Percentiles rank a stretch among this genome's conserved stretches.
Conservation (phyloP, 192 early-diverging fungal species). For the Backusella sp. region DNA sequence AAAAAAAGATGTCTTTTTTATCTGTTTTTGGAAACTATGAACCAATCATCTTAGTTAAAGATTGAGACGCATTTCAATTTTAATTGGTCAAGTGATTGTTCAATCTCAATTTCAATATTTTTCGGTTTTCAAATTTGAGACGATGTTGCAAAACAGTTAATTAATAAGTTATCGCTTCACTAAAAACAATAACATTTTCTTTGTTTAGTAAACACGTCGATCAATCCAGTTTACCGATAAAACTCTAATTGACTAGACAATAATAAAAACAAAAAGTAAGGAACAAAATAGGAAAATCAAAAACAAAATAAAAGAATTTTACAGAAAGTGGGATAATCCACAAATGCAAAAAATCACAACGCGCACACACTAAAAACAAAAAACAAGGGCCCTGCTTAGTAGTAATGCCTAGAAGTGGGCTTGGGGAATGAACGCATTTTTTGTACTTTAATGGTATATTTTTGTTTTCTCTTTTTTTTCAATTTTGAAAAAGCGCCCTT, state of each 20-base stretch:
- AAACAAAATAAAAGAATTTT: background rate
- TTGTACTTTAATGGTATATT: background rate
- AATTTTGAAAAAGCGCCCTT: background rate
- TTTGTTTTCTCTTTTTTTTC: background rate
- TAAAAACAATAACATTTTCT: background rate
- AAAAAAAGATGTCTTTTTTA: background rate
- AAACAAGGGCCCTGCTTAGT: background rate
- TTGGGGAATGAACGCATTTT: background rate
- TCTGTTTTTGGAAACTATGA: background rate
- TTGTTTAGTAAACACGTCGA: background rate
- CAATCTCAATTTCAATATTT: background rate
- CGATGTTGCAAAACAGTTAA: background rate
- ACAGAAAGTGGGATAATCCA: background rate
- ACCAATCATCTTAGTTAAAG: background rate
- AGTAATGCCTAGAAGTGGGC: background rate
- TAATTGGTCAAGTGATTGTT: background rate
- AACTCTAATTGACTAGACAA: background rate
- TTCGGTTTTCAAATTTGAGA: background rate
- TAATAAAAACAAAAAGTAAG: no score
- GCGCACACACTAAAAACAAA: background rate
- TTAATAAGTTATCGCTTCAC: background rate
- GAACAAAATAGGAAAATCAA: no score
- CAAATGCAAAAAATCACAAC: background rate
- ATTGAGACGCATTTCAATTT: background rate
- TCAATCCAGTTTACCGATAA: background rate